Evolutionary conservation across 1,284 basidiomycete species (phyloP).

Genomic region (Cerioporus squamosus): DNA sequence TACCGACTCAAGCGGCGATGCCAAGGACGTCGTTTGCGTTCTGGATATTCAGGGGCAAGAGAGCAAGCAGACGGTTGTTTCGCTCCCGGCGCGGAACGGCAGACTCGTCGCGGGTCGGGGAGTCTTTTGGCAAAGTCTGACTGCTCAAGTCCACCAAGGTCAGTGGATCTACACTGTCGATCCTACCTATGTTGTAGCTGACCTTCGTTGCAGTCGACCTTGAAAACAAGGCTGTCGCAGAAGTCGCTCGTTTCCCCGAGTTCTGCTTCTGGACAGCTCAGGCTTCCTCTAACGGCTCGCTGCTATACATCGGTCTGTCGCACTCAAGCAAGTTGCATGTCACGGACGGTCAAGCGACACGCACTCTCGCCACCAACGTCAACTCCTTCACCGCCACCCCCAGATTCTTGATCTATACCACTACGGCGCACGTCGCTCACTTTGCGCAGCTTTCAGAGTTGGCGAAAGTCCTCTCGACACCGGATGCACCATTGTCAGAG

Average conservation of each 20-base stretch:
- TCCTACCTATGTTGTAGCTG: background rate
- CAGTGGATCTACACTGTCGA: constrained; percentile 17
- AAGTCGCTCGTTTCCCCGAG: constrained; percentile 55
- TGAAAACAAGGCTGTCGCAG: constrained; percentile 26
- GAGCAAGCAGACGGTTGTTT: constrained; percentile 17
- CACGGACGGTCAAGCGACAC: constrained; percentile 22
- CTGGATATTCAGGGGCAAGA: constrained; percentile 14
- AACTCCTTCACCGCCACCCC: constrained; percentile 86
- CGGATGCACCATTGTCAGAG: constrained; percentile 36
- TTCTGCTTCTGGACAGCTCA: constrained; percentile 54
- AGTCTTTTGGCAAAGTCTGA: constrained; percentile 51
- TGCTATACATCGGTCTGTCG: constrained; percentile 70
- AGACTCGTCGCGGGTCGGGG: constrained; percentile 44
- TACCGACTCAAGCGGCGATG: constrained; percentile 9
- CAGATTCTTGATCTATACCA: constrained; percentile 87
- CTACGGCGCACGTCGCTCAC: constrained; percentile 80
- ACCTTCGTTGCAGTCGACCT: constrained; percentile 31
- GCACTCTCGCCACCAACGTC: constrained; percentile 59
- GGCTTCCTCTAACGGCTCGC: background rate
- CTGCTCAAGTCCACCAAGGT: constrained; percentile 61
- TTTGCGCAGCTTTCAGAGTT: constrained; percentile 68
- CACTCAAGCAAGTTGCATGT: constrained; percentile 67
- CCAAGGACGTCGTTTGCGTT: constrained; percentile 24
- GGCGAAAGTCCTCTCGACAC: constrained; percentile 28
- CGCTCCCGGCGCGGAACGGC: constrained; percentile 43